phyloP scores from a whole-genome alignment of 1,284 basidiomycete genomes.

The Peniophora sp. region DNA sequence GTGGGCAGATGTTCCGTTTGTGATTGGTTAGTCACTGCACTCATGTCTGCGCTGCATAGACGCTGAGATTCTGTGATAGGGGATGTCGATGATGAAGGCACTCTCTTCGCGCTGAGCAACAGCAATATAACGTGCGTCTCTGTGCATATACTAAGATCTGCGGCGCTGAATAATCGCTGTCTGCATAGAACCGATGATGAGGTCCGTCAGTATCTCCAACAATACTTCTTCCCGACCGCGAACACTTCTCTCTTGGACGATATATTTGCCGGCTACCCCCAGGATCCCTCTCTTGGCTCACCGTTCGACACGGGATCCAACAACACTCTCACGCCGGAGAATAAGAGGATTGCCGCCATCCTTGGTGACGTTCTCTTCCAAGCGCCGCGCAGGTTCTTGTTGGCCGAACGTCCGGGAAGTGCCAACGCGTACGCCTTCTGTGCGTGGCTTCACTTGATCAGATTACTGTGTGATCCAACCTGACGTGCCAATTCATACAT shows the following conservation, averaged over 20 bases:
- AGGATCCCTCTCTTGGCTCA: conserved; percentile 36
- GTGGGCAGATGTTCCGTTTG: conserved; percentile 19
- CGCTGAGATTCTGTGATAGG: no score
- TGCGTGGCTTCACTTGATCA: conserved; percentile 20
- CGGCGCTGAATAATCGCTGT: background rate
- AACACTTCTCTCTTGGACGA: conserved; percentile 19
- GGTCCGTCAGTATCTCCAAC: background rate
- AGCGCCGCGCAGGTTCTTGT: conserved; percentile 43
- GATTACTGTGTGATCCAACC: conserved; percentile 6
- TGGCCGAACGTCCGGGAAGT: conserved; percentile 30
- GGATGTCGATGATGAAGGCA: background rate
- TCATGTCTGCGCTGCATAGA: no score
- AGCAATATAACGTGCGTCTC: background rate
- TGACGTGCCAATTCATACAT: background rate
- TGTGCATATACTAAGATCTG: background rate
- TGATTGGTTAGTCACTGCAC: conserved; percentile 18
- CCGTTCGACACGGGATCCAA: conserved; percentile 40
- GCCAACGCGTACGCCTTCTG: conserved; percentile 42
- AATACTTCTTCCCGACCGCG: conserved; percentile 23
- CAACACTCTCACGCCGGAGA: conserved; percentile 38
- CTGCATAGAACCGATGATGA: background rate
- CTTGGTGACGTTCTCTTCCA: conserved; percentile 45
- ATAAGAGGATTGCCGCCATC: conserved; percentile 42
- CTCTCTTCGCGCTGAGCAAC: background rate
- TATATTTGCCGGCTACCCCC: conserved; percentile 31